phyloP scores from a whole-genome alignment of 2,329 filamentous ascomycete species.

The Botrytis tulipae region DNA sequence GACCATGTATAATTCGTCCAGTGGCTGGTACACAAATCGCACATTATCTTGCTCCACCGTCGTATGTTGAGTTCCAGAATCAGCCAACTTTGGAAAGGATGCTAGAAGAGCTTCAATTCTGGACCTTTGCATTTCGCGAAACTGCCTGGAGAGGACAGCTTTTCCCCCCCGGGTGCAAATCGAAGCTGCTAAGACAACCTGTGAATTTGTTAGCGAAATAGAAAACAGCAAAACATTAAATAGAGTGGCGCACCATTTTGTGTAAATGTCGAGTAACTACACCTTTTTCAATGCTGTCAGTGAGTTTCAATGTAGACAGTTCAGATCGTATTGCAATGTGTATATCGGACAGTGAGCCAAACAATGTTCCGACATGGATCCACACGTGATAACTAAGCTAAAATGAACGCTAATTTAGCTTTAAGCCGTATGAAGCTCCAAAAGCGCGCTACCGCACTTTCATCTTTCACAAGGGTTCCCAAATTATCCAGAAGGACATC shows the following conservation, averaged over 20 bases:
- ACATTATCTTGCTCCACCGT: constrained; percentile 99
- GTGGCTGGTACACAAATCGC: constrained; percentile 97
- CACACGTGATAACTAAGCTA: constrained; percentile 14
- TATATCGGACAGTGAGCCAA: constrained; percentile 18
- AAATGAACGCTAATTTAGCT: not conserved
- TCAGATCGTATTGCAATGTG: constrained; percentile 16
- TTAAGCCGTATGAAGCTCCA: not conserved
- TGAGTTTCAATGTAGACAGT: constrained; percentile 21
- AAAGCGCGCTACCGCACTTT: constrained; percentile 3
- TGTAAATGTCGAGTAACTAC: constrained; percentile 6
- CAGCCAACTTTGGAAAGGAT: constrained; percentile 95
- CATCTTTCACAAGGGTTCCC: not conserved
- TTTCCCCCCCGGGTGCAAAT: constrained; percentile 99
- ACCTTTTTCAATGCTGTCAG: constrained; percentile 15
- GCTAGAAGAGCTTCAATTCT: constrained; percentile 95
- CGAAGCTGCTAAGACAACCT: constrained; percentile 98
- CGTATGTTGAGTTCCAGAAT: constrained; percentile 94
- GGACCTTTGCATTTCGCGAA: constrained; percentile 95
- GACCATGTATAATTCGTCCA: constrained; percentile 99
- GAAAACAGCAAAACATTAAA: not conserved
- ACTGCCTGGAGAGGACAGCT: constrained; percentile 95
- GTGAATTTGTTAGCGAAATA: constrained; percentile 25
- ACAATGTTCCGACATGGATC: constrained; percentile 18
- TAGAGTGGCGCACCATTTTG: constrained; percentile 27
- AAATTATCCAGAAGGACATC: not conserved